These are phyloP conservation scores for Cyclaneusma minus DNA, from an alignment of 2,329 filamentous ascomycete species.

Conservation along the genomic window DNA sequence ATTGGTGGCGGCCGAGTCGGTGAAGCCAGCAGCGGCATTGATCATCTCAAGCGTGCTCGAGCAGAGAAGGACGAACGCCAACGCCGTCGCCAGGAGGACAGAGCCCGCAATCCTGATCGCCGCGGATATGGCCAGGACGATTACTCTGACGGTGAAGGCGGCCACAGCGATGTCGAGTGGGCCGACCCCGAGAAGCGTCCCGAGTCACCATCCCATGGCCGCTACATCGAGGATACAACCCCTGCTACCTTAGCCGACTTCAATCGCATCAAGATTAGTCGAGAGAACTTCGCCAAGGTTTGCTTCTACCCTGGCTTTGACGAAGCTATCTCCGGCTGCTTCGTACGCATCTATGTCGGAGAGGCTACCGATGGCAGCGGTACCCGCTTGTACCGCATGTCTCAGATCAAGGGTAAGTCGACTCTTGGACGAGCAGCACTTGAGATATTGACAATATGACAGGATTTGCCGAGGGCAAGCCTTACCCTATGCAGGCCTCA, in stretches of 20 bases:
- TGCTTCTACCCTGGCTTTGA: constrained; percentile 92
- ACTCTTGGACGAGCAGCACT: background rate
- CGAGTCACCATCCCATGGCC: constrained; percentile 27
- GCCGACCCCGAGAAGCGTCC: constrained; percentile 37
- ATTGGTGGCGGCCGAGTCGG: constrained; percentile 49
- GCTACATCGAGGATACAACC: constrained; percentile 47
- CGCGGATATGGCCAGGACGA: constrained; percentile 30
- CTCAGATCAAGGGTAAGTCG: constrained; percentile 61
- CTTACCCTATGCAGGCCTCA: constrained; percentile 65
- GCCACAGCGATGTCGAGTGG: constrained; percentile 70
- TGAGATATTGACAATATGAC: constrained; percentile 13
- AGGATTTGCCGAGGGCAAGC: constrained; percentile 66
- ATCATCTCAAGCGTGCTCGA: constrained; percentile 44
- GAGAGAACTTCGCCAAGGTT: constrained; percentile 74
- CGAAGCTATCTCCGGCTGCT: constrained; percentile 66
- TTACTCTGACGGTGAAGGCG: constrained; percentile 43
- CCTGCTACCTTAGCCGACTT: constrained; percentile 66
- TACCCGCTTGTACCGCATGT: constrained; percentile 73
- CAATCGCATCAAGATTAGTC: constrained; percentile 68
- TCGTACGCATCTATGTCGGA: constrained; percentile 70
- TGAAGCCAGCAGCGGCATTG: constrained; percentile 58
- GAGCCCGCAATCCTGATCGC: constrained; percentile 33
- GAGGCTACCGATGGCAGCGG: constrained; percentile 58
- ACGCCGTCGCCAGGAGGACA: constrained; percentile 45
- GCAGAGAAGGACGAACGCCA: constrained; percentile 50